Conservation (phyloP, 768 basidiomycete species). For the Lactifluus echinatus region DNA sequence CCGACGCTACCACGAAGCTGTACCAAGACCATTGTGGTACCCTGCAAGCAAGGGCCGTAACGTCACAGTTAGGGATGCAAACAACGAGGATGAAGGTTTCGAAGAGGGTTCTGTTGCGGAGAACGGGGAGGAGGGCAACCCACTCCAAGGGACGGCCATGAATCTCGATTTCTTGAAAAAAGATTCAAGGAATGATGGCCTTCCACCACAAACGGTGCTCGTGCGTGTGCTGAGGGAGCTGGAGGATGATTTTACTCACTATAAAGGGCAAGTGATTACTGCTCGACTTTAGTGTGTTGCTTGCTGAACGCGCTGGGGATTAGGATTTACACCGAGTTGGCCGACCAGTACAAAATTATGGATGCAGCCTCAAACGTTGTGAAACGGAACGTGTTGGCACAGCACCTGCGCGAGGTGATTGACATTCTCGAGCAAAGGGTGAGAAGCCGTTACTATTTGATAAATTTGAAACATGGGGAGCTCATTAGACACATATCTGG, state of each 20-base stretch:
- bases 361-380: slow-evolving; percentile 74
- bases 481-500: slow-evolving; percentile 9
- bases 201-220: slow-evolving; percentile 86
- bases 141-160: not conserved
- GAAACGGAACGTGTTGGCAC: slow-evolving; percentile 79
- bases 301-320: not conserved
- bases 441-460: not conserved
- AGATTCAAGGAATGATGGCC: slow-evolving; percentile 24
- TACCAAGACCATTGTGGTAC: slow-evolving; percentile 23
- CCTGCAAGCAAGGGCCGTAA: slow-evolving; percentile 20
- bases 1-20: slow-evolving; percentile 25
- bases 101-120: slow-evolving; percentile 15
- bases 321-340: slow-evolving; percentile 85
- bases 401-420: slow-evolving; percentile 85
- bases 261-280: slow-evolving; percentile 64
- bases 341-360: slow-evolving; percentile 89
- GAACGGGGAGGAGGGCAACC: not conserved
- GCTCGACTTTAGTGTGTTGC: not conserved
- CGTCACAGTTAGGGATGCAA: slow-evolving; percentile 7
- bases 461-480: slow-evolving; percentile 3
- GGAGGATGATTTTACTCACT: slow-evolving; percentile 92
- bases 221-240: slow-evolving; percentile 76
- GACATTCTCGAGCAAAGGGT: slow-evolving; percentile 91
- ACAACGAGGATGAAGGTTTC: slow-evolving; percentile 20
- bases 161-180: slow-evolving; percentile 14